These are phyloP conservation scores for Bromus sterilis DNA, from an alignment of 176 grass and related monocot genomes.

Conservation along the genomic window DNA sequence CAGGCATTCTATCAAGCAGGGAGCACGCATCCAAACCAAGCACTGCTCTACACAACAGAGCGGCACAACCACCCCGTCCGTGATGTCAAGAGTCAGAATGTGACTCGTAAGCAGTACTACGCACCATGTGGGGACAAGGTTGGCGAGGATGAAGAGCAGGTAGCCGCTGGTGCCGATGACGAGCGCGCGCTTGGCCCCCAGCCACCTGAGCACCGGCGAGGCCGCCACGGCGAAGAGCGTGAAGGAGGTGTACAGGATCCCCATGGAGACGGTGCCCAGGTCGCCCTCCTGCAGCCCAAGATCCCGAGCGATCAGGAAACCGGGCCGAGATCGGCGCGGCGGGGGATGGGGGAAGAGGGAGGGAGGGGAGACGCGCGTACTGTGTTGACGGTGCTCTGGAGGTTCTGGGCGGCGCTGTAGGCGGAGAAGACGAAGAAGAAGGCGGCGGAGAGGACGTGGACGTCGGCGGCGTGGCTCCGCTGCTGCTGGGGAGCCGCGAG, in stretches of 20 bases:
- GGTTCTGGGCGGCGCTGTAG: slow-evolving; percentile 73
- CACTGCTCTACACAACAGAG: background rate
- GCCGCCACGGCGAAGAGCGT: slow-evolving; percentile 65
- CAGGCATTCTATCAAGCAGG: background rate
- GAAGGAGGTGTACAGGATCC: slow-evolving; percentile 72
- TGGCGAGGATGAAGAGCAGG: slow-evolving; percentile 76
- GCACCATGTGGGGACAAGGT: slow-evolving; percentile 79
- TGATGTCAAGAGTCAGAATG: background rate
- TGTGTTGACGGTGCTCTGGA: slow-evolving; percentile 78
- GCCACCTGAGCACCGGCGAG: slow-evolving; percentile 42
- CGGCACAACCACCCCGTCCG: background rate
- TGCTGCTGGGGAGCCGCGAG: background rate
- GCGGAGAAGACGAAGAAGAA: slow-evolving; percentile 95
- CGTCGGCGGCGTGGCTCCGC: slow-evolving; percentile 50
- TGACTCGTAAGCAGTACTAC: background rate
- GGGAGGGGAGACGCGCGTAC: background rate
- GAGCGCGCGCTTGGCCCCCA: slow-evolving; percentile 64
- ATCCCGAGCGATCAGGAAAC: background rate
- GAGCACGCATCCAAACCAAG: background rate
- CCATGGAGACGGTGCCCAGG: slow-evolving; percentile 70
- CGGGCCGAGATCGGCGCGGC: background rate
- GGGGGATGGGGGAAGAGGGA: background rate
- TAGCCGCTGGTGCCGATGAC: slow-evolving; percentile 76
- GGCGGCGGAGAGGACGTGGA: slow-evolving; percentile 63
- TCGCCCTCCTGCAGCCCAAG: slow-evolving; percentile 40